Evolutionary conservation across 345 rosid genomes (phyloP).

Genomic region (Gossypium sturtianum): DNA sequence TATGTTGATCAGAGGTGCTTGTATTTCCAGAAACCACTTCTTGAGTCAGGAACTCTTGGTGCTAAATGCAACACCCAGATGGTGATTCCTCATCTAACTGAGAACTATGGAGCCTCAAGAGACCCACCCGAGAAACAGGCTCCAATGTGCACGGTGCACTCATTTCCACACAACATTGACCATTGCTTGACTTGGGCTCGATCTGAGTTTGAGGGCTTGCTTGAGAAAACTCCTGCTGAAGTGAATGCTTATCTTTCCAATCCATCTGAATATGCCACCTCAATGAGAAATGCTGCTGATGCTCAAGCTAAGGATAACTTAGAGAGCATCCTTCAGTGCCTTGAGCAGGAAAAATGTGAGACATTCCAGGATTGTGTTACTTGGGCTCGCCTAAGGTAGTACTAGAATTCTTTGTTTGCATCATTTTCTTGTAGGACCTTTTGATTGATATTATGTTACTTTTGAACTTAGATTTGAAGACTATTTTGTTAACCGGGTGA

Average conservation of each 20-base stretch:
- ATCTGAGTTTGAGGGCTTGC: conserved; percentile 10
- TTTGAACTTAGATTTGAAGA: conserved; percentile 1
- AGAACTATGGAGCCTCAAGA: conserved; percentile 10
- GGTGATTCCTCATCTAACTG: conserved; percentile 12
- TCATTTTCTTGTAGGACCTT: background rate
- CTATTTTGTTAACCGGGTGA: conserved; percentile 9
- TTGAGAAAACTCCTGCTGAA: conserved; percentile 8
- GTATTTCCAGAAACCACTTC: conserved; percentile 4
- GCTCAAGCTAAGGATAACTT: conserved; percentile 10
- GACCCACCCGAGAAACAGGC: conserved; percentile 11
- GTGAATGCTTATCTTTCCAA: conserved; percentile 6
- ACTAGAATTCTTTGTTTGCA: background rate
- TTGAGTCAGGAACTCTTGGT: conserved; percentile 10
- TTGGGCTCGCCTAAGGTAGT: conserved; percentile 10
- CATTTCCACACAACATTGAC: conserved; percentile 9
- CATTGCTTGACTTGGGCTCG: conserved; percentile 12
- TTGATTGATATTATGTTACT: background rate
- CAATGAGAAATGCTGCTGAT: background rate
- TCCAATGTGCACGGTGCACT: conserved; percentile 10
- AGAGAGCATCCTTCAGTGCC: conserved; percentile 2
- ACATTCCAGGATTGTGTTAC: conserved; percentile 1
- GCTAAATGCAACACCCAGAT: conserved; percentile 11
- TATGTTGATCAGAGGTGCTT: conserved; percentile 10
- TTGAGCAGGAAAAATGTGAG: background rate
- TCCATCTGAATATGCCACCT: background rate